Evolutionary conservation across 257 asterid genomes (phyloP).

Genomic region (Solanum piurae): DNA sequence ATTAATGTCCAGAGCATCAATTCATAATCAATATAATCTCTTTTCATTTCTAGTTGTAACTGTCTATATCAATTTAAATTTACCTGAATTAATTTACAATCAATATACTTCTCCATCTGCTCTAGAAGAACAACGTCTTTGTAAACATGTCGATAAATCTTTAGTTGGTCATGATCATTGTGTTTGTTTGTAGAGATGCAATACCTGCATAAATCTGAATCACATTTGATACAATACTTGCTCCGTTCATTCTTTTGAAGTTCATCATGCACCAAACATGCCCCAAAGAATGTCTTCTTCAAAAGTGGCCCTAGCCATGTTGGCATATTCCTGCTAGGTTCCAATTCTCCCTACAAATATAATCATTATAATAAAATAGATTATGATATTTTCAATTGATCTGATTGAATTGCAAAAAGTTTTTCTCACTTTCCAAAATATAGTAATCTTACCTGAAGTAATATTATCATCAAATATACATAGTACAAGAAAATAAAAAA

Average conservation of each 20-base stretch:
- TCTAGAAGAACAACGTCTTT: conserved; percentile 18
- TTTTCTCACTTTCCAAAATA: background rate
- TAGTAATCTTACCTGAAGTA: too few species aligned
- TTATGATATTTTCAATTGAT: background rate
- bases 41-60: background rate
- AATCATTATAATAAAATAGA: background rate
- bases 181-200: conserved; percentile 18
- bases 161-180: conserved; percentile 6
- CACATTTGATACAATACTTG: conserved; percentile 27
- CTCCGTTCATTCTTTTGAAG: conserved; percentile 21
- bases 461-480: background rate
- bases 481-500: background rate
- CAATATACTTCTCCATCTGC: conserved; percentile 5
- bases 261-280: conserved; percentile 15
- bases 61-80: background rate
- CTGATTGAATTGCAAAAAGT: background rate
- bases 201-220: conserved; percentile 16
- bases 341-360: background rate
- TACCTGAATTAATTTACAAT: conserved; percentile 20
- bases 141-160: conserved; percentile 18
- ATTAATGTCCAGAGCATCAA: background rate
- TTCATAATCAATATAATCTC: background rate
- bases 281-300: conserved; percentile 22
- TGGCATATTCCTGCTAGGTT: background rate
- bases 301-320: conserved; percentile 19